A percentile compares a stretch with the other conserved stretches of the same genome.
Evolutionary conservation across 1,284 basidiomycete species (phyloP).

Genomic region (Leccinum pachyderme): DNA sequence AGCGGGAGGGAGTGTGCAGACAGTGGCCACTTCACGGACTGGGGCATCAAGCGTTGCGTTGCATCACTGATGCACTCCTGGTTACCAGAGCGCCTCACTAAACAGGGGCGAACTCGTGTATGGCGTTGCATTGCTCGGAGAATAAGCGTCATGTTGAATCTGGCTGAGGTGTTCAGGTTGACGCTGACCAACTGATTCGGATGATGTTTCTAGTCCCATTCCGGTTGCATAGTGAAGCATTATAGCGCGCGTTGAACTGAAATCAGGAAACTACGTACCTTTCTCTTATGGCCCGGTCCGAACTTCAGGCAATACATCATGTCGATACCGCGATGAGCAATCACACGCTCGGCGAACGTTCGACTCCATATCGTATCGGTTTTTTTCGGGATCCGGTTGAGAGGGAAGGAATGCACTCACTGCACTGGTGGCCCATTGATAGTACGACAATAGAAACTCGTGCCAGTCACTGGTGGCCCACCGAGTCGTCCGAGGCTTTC

Average conservation of each 20-base stretch:
- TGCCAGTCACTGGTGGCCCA: neutral
- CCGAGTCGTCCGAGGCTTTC: neutral
- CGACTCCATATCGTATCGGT: too few species aligned
- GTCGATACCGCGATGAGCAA: neutral
- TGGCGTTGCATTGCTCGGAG: constrained; percentile 1
- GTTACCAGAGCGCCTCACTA: neutral
- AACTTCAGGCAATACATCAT: neutral
- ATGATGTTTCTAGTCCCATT: neutral
- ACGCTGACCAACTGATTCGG: too few species aligned
- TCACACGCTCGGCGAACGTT: neutral
- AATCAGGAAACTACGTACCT: neutral
- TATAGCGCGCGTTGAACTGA: neutral
- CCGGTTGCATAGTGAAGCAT: neutral
- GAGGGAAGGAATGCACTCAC: neutral
- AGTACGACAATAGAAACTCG: neutral
- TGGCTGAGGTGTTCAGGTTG: too few species aligned
- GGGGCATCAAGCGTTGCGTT: neutral
- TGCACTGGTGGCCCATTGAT: neutral
- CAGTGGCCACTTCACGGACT: too few species aligned
- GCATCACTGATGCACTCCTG: constrained; percentile 6
- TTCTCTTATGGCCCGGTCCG: constrained; percentile 13
- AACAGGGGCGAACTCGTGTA: constrained; percentile 2
- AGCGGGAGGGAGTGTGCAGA: neutral
- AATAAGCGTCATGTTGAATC: neutral
- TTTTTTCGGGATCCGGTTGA: neutral